Percentiles rank a stretch among this genome's conserved stretches.
These are phyloP conservation scores for Fraxinus quadrangulata DNA, from an alignment of 257 asterid genomes.

Conservation along the genomic window DNA sequence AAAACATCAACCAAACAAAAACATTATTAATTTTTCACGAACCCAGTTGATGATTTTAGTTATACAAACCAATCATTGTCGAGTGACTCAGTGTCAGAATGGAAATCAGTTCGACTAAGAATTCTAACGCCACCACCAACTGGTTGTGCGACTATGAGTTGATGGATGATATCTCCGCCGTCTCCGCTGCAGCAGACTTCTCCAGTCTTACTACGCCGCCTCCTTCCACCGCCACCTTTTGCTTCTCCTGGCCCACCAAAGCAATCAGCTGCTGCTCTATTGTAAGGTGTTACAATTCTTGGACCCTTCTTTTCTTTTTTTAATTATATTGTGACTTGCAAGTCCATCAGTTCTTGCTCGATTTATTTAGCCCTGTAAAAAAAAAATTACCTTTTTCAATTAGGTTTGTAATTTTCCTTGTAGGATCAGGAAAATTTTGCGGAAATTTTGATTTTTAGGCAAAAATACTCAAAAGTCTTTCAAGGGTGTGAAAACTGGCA, in stretches of 20 bases:
- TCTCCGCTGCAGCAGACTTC: conserved; percentile 19
- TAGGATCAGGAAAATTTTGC: not conserved
- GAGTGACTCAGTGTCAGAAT: not conserved
- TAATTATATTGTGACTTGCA: conserved; percentile 7
- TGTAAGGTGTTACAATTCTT: conserved; percentile 10
- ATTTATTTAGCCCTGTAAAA: not conserved
- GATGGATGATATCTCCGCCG: conserved; percentile 28
- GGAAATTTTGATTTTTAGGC: not conserved
- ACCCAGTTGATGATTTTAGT: not conserved
- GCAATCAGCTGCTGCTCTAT: conserved; percentile 24
- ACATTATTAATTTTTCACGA: not conserved
- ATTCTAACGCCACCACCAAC: conserved; percentile 14
- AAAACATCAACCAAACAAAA: not conserved
- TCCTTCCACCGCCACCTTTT: conserved; percentile 18
- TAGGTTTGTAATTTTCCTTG: not conserved
- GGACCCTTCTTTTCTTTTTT: not conserved
- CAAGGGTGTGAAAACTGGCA: not conserved
- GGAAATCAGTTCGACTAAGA: conserved; percentile 21
- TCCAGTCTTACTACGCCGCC: conserved; percentile 1
- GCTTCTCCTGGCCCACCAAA: conserved; percentile 28
- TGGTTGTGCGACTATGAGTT: conserved; percentile 37
- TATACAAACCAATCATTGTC: not conserved
- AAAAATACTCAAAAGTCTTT: not conserved
- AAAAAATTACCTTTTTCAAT: not conserved
- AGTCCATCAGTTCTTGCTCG: not conserved